Conservation (phyloP, 164 flowering plant species). For the Amborella trichopoda region DNA sequence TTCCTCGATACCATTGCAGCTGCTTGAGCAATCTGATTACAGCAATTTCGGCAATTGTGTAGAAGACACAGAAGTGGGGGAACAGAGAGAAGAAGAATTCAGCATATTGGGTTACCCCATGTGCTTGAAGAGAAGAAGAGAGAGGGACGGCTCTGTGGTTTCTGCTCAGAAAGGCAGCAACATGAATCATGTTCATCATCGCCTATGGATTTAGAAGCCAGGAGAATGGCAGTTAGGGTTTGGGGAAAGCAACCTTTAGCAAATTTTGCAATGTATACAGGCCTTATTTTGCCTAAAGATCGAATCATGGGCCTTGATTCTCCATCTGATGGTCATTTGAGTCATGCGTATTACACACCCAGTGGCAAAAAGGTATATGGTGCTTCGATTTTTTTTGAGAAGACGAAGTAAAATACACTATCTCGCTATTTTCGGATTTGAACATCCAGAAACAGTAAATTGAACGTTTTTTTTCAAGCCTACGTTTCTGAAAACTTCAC, state of each 20-base stretch:
- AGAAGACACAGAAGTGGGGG: no score
- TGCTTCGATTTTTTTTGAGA: slow-evolving; percentile 71
- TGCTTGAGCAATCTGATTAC: slow-evolving; percentile 27
- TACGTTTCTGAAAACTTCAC: no score
- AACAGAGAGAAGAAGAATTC: slow-evolving; percentile 26
- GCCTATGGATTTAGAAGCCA: slow-evolving; percentile 21
- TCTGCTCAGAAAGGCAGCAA: no score
- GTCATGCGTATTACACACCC: slow-evolving; percentile 65
- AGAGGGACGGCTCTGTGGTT: no score
- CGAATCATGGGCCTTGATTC: slow-evolving; percentile 85
- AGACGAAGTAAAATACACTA: no score
- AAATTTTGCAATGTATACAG: slow-evolving; percentile 72
- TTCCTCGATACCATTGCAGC: slow-evolving; percentile 31
- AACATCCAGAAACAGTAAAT: no score
- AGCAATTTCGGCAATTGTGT: slow-evolving; percentile 4
- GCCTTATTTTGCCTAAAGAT: slow-evolving; percentile 58
- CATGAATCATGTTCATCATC: no score
- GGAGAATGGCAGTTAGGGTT: slow-evolving; percentile 27
- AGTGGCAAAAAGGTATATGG: slow-evolving; percentile 65
- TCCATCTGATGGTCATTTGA: slow-evolving; percentile 75
- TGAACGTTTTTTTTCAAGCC: no score
- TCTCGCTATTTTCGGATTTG: no score
- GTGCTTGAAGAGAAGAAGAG: slow-evolving; percentile 47
- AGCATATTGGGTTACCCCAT: slow-evolving; percentile 46
- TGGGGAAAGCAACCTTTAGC: slow-evolving; percentile 51